Evolutionary conservation across 441 rosid genomes (phyloP), one percentile per base, ranked within the genome.

Genomic region (Kokia cookei): DNA sequence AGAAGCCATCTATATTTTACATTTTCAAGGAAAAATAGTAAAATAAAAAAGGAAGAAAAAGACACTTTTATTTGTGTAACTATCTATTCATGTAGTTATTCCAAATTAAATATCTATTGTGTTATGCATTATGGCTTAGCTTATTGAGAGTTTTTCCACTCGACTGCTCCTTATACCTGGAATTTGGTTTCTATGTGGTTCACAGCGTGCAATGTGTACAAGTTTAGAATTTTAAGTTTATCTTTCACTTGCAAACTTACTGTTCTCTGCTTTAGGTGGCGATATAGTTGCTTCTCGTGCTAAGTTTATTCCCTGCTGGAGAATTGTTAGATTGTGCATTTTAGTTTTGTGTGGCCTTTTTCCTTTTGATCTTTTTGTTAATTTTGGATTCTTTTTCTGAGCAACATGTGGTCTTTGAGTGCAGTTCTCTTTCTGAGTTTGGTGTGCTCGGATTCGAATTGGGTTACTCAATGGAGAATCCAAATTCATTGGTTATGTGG

Each of bases 381-480:
- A 53, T 19, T 27, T 19, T 60, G 45, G 32, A 66, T 45, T 50
- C 68, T 19, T 76, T 69, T 13, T 11, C 55, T 79, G 42, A 57
- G 45, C 54, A 57, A 32, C 7, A 59, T 60, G 26, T 74, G 67
- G 73, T 76, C 26, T 73, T 73, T 75, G 58, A 79, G 55, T 79
- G 24, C 96, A 96, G 99, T 77, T 96, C 98, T 67, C 95, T 93
- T 61, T 96, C 98, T 24, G 99, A 96, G 79, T 96, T 96, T 79
- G 99, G 87, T 42, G 98, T 96, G 66, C 96, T 96, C 76, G 99
- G 99, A 59, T 96, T 96, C 60, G 99, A 96, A 75, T 77, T 96
- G 93, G 99, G 99, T 76, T 96, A 91, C 90, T 93, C 97, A 0
- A 96, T 93, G 98, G 97, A 96, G 85, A 93, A 80, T 71, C 99